Conservation (phyloP, 306 rosid species). For the Cucurbita maxima region DNA sequence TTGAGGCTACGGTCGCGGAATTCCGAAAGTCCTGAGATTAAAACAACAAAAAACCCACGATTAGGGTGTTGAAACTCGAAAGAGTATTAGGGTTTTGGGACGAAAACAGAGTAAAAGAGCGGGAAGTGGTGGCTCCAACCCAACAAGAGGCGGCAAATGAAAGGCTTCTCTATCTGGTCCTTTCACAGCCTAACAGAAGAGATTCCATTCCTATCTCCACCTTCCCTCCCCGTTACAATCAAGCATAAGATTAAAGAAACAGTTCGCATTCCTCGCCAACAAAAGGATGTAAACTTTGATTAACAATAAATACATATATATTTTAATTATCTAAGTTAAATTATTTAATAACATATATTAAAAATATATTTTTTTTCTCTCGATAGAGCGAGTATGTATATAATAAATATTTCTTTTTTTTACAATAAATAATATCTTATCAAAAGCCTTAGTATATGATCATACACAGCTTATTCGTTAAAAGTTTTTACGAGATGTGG, state of each 20-base stretch:
- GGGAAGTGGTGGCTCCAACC: background rate
- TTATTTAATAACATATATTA: too few species aligned
- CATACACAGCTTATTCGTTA: too few species aligned
- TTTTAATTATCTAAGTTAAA: too few species aligned
- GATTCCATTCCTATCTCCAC: background rate
- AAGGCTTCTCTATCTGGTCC: background rate
- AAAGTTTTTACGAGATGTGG: too few species aligned
- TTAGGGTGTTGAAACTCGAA: background rate
- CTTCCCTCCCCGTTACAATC: background rate
- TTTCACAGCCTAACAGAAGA: background rate
- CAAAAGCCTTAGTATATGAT: too few species aligned
- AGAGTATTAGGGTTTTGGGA: conserved; percentile 1
- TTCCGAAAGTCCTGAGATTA: background rate
- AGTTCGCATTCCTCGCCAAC: background rate
- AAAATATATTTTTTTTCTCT: too few species aligned
- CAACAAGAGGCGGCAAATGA: background rate
- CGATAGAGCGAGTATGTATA: too few species aligned
- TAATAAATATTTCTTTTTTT: too few species aligned
- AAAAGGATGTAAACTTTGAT: background rate
- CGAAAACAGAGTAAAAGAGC: background rate
- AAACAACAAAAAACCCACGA: background rate
- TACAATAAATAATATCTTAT: too few species aligned
- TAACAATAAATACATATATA: too few species aligned
- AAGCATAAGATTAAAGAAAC: background rate
- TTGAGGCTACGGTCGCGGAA: background rate